phyloP scores from a whole-genome alignment of 2,329 filamentous ascomycete species.

The Diaporthe longicolla region DNA sequence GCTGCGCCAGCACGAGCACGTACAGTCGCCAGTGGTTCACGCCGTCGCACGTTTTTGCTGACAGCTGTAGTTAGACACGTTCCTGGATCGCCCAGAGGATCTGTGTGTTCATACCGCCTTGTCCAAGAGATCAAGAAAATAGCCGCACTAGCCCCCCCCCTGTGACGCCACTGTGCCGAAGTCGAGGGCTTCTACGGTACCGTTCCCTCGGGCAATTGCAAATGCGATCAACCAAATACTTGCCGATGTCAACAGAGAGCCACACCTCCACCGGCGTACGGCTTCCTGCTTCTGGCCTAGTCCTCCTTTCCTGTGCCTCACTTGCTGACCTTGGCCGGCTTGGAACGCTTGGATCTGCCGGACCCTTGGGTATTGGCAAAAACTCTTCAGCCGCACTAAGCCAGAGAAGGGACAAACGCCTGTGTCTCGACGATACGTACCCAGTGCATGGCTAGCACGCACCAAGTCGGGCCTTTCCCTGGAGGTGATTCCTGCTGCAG shows the following conservation, averaged over 20 bases:
- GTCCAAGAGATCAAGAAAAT: constrained; percentile 12
- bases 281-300: constrained; percentile 32
- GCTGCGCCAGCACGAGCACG: background rate
- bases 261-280: constrained; percentile 4
- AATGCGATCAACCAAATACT: constrained; percentile 25
- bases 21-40: constrained; percentile 6
- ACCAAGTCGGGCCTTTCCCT: constrained; percentile 36
- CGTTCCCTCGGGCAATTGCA: constrained; percentile 21
- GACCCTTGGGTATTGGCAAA: constrained; percentile 18
- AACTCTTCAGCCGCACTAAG: constrained; percentile 42
- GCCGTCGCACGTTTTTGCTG: constrained; percentile 16
- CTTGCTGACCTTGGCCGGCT: constrained; percentile 25
- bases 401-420: constrained; percentile 28
- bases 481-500: constrained; percentile 27
- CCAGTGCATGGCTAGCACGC: background rate
- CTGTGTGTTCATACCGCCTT: constrained; percentile 28
- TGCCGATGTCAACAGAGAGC: constrained; percentile 19
- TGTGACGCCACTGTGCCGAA: constrained; percentile 36
- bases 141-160: constrained; percentile 4
- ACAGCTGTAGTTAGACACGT: constrained; percentile 25
- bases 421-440: constrained; percentile 15
- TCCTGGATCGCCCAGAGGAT: constrained; percentile 39
- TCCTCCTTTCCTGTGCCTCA: constrained; percentile 23
- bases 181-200: constrained; percentile 20
- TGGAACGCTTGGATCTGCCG: constrained; percentile 24